Conservation (phyloP, 2,329 filamentous ascomycete genomes). For the Fusarium drepaniforme region DNA sequence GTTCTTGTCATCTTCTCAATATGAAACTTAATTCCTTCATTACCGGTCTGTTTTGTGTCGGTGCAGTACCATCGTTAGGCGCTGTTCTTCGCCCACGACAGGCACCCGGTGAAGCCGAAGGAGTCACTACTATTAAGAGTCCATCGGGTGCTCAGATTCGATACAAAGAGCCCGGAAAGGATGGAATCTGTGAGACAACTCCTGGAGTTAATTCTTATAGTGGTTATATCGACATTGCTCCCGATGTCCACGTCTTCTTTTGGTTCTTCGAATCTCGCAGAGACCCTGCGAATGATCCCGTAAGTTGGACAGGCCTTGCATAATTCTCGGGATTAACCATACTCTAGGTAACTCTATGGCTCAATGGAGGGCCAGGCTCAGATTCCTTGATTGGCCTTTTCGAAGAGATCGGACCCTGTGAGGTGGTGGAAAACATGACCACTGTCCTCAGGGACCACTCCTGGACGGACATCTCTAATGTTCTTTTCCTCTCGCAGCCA, state of each 20-base stretch:
- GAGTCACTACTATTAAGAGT: conserved; percentile 14
- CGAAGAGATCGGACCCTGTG: conserved; percentile 23
- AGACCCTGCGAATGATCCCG: conserved; percentile 26
- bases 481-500: conserved; percentile 24
- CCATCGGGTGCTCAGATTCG: conserved; percentile 14
- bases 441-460: conserved; percentile 11
- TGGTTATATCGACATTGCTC: conserved; percentile 57
- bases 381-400: conserved; percentile 34
- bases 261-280: conserved; percentile 44
- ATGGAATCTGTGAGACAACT: conserved; percentile 62
- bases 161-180: conserved; percentile 50
- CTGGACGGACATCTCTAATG: conserved; percentile 24
- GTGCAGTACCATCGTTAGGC: not conserved
- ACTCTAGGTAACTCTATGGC: conserved; percentile 61
- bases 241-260: conserved; percentile 35
- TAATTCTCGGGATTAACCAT: not conserved
- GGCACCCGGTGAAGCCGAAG: conserved; percentile 4
- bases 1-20: not conserved
- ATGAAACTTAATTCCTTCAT: conserved; percentile 1
- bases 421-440: conserved; percentile 23
- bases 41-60: not conserved
- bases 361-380: conserved; percentile 70
- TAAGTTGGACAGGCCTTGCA: not conserved
- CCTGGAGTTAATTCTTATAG: conserved; percentile 50
- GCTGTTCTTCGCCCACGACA: conserved; percentile 8